These are phyloP conservation scores for Talaromyces thailandensis DNA, from an alignment of 495 filamentous ascomycete genomes.

Conservation along the genomic window DNA sequence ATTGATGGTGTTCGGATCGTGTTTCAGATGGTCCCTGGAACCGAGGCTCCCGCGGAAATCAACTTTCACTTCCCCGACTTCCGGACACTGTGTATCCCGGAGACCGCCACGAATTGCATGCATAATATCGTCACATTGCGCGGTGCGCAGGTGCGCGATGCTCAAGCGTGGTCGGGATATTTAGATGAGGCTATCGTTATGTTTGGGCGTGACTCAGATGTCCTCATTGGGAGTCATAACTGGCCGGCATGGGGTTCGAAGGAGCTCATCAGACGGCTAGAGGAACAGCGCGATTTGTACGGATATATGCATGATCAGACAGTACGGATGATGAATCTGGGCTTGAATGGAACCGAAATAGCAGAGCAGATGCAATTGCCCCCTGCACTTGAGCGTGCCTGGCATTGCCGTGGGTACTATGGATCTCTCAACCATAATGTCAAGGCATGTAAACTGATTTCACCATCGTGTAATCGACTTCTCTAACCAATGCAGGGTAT, in stretches of 20 bases:
- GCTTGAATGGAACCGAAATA: background rate
- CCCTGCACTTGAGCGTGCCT: too few species aligned
- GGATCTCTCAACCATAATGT: background rate
- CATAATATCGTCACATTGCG: background rate
- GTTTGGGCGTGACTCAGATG: background rate
- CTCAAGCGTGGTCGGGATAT: background rate
- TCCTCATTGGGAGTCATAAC: background rate
- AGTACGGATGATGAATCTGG: background rate
- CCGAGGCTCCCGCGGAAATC: background rate
- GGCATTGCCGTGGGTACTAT: too few species aligned
- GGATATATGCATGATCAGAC: background rate
- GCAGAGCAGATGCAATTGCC: background rate
- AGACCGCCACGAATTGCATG: background rate
- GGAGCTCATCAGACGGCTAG: background rate
- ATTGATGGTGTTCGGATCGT: background rate
- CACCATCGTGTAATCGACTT: background rate
- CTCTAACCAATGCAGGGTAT: background rate
- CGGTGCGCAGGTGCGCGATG: background rate
- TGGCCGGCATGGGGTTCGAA: background rate
- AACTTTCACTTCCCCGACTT: background rate
- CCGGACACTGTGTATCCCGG: background rate
- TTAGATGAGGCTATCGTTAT: background rate
- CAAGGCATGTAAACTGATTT: background rate
- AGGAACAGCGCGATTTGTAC: background rate
- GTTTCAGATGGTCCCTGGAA: background rate